Evolutionary conservation across 2,329 filamentous ascomycete species (phyloP).

Genomic region (Xylariaceae sp.): DNA sequence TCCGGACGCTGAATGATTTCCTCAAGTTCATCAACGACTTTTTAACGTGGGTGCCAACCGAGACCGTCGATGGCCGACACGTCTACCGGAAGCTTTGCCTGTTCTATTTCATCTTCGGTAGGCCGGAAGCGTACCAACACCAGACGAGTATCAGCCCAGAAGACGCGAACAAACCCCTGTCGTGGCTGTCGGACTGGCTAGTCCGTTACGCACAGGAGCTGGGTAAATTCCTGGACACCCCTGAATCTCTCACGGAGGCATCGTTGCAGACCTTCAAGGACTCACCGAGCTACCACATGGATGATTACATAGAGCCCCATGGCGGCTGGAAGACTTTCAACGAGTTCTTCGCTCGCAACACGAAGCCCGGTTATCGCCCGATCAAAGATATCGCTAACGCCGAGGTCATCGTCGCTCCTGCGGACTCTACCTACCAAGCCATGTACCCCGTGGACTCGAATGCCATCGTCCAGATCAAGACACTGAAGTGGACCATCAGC

Average conservation of each 20-base stretch:
- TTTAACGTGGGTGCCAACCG: conserved; percentile 2
- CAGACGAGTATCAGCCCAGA: conserved; percentile 4
- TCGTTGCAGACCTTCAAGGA: not conserved
- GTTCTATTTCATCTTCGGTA: conserved; percentile 9
- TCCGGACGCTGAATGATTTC: not conserved
- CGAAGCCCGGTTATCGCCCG: conserved; percentile 2
- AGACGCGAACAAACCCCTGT: not conserved
- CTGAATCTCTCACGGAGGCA: not conserved
- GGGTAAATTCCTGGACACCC: conserved; percentile 2
- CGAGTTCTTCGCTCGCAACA: conserved; percentile 10
- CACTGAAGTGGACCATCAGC: not conserved
- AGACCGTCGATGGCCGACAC: not conserved
- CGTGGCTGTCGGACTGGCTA: conserved; percentile 8
- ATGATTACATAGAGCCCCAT: not conserved
- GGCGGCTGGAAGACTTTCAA: conserved; percentile 13
- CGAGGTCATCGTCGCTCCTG: not conserved
- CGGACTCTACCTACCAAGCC: conserved; percentile 1
- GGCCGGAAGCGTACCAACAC: not conserved
- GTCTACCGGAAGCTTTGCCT: conserved; percentile 3
- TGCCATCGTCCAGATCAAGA: not conserved
- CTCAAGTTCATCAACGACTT: not conserved
- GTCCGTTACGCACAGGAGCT: conserved; percentile 4
- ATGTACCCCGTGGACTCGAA: not conserved
- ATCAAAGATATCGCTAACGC: not conserved
- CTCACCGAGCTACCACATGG: not conserved